Evolutionary conservation across 2,329 filamentous ascomycete genomes (phyloP).

Genomic region (Apiospora kogelbergensis): DNA sequence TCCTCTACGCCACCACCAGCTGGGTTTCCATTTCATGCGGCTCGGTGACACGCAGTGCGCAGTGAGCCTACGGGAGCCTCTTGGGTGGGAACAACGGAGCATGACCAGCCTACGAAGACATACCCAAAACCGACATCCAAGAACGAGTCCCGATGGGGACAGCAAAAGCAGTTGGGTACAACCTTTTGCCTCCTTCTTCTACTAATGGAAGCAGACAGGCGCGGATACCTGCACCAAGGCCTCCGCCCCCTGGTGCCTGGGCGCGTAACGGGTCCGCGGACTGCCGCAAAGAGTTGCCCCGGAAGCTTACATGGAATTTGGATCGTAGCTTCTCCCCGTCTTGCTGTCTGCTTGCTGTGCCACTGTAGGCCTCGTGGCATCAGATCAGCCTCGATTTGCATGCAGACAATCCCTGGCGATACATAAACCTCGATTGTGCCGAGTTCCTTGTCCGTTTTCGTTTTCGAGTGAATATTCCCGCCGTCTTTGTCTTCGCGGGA

Average conservation of each 20-base stretch:
- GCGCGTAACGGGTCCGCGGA: background rate
- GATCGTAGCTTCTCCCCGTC: background rate
- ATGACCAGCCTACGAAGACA: too few relatives aligned
- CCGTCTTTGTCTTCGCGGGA: background rate
- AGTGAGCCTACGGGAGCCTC: too few relatives aligned
- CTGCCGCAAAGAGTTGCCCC: background rate
- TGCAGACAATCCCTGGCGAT: background rate
- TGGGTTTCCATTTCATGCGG: background rate
- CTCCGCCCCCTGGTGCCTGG: background rate
- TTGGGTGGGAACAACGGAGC: too few relatives aligned
- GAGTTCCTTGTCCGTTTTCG: background rate
- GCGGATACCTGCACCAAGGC: background rate
- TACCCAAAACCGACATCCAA: too few relatives aligned
- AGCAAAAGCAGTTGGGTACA: too few relatives aligned
- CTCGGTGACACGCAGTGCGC: too few relatives aligned
- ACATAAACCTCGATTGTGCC: background rate
- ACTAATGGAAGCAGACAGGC: background rate
- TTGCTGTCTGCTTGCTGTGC: background rate
- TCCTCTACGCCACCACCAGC: background rate
- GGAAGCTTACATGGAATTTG: background rate
- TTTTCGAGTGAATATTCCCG: background rate
- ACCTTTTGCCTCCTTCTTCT: background rate
- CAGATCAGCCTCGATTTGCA: background rate
- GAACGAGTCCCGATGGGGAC: background rate
- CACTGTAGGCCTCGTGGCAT: background rate